phyloP scores from a whole-genome alignment of 1,284 basidiomycete genomes.

The Cerrena zonata region DNA sequence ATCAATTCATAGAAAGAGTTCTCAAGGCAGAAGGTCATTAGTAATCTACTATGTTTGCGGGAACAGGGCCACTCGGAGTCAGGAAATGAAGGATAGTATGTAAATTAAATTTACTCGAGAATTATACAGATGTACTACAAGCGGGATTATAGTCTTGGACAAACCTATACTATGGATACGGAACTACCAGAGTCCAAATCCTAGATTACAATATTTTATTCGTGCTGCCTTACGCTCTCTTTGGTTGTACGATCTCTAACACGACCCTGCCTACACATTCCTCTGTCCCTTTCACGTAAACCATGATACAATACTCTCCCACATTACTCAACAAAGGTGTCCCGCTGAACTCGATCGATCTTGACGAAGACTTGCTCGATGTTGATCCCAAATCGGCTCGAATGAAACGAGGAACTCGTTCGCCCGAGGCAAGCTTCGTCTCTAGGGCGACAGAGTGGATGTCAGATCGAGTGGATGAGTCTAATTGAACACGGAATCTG shows the following conservation, averaged over 20 bases:
- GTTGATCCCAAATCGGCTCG: conserved; percentile 42
- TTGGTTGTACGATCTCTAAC: conserved; percentile 45
- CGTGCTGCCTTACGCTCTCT: neutral
- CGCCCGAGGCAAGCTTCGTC: conserved; percentile 48
- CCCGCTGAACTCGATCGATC: conserved; percentile 53
- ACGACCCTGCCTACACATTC: conserved; percentile 51
- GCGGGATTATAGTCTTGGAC: neutral
- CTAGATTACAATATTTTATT: no score
- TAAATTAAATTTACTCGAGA: neutral
- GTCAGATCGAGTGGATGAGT: neutral
- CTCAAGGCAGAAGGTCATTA: no score
- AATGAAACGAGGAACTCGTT: conserved; percentile 47
- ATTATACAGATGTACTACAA: neutral
- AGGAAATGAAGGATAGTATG: neutral
- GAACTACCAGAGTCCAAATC: neutral
- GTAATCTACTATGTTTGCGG: no score
- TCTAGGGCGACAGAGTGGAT: conserved; percentile 30
- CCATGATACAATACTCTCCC: conserved; percentile 52
- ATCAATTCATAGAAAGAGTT: no score
- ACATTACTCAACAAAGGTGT: conserved; percentile 45
- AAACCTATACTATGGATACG: neutral
- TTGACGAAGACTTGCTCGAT: conserved; percentile 23
- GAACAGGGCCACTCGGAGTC: no score
- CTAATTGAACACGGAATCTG: conserved; percentile 49
- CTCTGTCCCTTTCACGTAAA: conserved; percentile 48